Percentiles rank a stretch among this genome's conserved stretches.
Evolutionary conservation across 768 basidiomycete genomes (phyloP).

Genomic region (Hypsizygus marmoreus): DNA sequence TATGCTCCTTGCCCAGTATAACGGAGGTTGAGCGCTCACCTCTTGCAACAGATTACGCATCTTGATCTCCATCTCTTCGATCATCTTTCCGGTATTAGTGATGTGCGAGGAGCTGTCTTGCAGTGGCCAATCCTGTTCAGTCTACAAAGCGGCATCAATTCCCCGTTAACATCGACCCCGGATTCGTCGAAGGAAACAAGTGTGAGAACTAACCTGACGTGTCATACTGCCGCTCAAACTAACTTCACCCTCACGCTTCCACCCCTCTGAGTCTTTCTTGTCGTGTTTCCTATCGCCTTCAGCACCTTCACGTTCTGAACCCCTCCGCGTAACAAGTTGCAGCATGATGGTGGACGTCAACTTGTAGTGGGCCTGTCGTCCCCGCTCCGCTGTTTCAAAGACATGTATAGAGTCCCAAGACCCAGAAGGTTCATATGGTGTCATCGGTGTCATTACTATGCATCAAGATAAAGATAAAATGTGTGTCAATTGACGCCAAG

Average conservation of each 20-base stretch:
- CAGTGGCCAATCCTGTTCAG: constrained; percentile 84
- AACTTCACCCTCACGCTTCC: constrained; percentile 73
- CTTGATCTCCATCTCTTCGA: constrained; percentile 99
- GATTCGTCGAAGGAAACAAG: constrained; percentile 1
- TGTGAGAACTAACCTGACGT: constrained; percentile 67
- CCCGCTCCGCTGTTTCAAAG: constrained; percentile 92
- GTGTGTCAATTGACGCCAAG: constrained; percentile 4
- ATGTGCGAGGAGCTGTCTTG: constrained; percentile 85
- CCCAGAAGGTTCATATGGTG: constrained; percentile 67
- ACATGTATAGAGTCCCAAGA: constrained; percentile 99
- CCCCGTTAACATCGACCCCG: no score
- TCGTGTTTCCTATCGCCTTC: constrained; percentile 20
- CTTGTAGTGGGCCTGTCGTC: constrained; percentile 93
- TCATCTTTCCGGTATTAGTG: constrained; percentile 90
- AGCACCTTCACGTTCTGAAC: constrained; percentile 33
- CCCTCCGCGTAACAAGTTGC: constrained; percentile 67
- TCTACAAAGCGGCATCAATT: no score
- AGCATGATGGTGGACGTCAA: constrained; percentile 97
- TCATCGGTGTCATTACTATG: constrained; percentile 62
- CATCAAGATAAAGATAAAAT: not conserved
- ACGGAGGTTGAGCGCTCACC: constrained; percentile 49
- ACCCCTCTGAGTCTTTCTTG: constrained; percentile 41
- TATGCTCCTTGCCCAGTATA: no score
- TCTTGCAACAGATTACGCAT: constrained; percentile 95
- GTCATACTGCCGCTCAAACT: constrained; percentile 96